Evolutionary conservation across 805 yeast species (phyloP), one percentile per base, ranked within the genome.

Genomic region (Candida lessepsii): DNA sequence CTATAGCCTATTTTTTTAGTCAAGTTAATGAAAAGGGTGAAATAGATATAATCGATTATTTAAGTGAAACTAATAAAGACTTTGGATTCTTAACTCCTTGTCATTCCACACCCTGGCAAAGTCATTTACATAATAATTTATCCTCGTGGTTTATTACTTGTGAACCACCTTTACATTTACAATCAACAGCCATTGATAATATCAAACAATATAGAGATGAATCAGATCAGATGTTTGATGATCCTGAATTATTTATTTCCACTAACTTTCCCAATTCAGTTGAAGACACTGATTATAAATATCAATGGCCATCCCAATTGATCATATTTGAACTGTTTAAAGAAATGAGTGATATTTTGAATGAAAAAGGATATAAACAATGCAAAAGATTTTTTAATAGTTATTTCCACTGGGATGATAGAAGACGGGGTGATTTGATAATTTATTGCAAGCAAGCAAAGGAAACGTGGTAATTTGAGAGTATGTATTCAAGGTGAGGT

Each of bases 81-180:
- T 63, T 90, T 20, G 96, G 96, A 0, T 86, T 93, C 50, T 60
- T 93, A 11, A 88, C 90, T 56, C 99, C 99, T 0, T 93, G 99
- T 53, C 99, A 93, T 60, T 90, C 98, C 0, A 91, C 97, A 0
- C 99, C 99, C 2, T 86, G 93, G 81, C 96, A 88, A 55, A 78
- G 93, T 18, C 80, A 84, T 56, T 61, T 93, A 29, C 96, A 90
- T 54, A 63, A 85, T 16, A 51, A 51, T 13, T 4, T 19, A 14
- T 50, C 57, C 1, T 73, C 76, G 9, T 86, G 96, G 95, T 81
- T 83, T 40, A 65, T 93, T 29, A 79, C 96, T 0, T 93, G 99
- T 60, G 95, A 88, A 42, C 99, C 99, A 0, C 98, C 99, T 1
- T 57, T 80, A 14, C 73, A 72, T 40, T 48, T 70, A 11, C 24